Base-by-base conservation (phyloP, 2,329 filamentous ascomycete species). In the Epichloe festucae region DNA sequence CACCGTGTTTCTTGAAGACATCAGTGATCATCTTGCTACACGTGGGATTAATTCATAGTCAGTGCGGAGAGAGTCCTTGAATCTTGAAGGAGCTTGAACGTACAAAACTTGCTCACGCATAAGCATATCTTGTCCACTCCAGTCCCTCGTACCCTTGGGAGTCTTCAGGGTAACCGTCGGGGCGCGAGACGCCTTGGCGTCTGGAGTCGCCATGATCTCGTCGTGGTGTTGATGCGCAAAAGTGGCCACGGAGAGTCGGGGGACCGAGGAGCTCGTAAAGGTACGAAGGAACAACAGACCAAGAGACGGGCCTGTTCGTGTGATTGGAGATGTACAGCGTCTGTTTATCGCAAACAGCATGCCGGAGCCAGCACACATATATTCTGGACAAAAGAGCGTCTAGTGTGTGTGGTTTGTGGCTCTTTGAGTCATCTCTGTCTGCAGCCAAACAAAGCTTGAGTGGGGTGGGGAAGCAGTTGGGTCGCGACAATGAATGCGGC, bases 111-210 rank as follows among this genome's bases (percentile, higher is more conserved):
- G 81, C 68, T 90, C 85, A 60, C 87, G 81, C 62, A 91, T 82
- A 63, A 88, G 78, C 75, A 89, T 86, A 65, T 89, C 84, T 68
- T 78, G 78, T 59, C 84, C 85, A 63, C 82, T 77, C 85, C 84
- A 95, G 67, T 95, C 89, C 65, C 88, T 87, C 58, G 89, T 95
- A 59, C 89, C 89, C 77, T 95, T 95, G 56, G 89, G 87, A 63
- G 85, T 87, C 76, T 95, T 95, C 65, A 94, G 77, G 69, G 57
- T 52, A 31, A 57, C 52, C 35, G 47, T 53, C n/a, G 54, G 52
- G 34, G 50, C 50, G 82, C 81, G 69, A 85, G 83, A 50, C 39
- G 53, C 48, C 50, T 57, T 58, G 48, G 44, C 52, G 45, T 58
- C 56, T 39, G 68, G 64, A 49, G 51, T 48, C 36, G 68, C 62